A percentile compares a stretch with the other conserved stretches of the same genome.
These are phyloP conservation scores for Didymella sp. DNA, from an alignment of 2,329 filamentous ascomycete genomes.

Conservation along the genomic window DNA sequence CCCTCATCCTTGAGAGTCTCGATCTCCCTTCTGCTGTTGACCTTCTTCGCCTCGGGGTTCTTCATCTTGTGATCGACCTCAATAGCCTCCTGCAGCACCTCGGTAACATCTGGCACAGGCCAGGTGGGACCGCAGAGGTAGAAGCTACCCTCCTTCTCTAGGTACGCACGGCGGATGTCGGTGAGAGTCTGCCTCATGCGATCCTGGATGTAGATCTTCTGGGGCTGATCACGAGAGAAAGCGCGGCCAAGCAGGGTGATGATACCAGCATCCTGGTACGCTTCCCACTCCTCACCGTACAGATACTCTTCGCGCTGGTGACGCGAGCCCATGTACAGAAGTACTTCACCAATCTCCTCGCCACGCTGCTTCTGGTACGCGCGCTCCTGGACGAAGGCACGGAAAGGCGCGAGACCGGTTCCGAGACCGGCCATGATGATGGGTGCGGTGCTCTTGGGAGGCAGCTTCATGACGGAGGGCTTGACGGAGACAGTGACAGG, in stretches of 20 bases:
- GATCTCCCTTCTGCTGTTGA: slow-evolving; percentile 88
- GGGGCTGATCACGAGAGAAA: slow-evolving; percentile 93
- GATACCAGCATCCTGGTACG: slow-evolving; percentile 92
- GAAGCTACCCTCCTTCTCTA: slow-evolving; percentile 87
- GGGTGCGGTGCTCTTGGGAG: slow-evolving; percentile 81
- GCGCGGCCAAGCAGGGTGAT: slow-evolving; percentile 92
- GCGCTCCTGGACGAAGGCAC: slow-evolving; percentile 96
- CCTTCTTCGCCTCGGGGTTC: slow-evolving; percentile 68
- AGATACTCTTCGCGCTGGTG: slow-evolving; percentile 99
- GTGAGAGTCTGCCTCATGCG: slow-evolving; percentile 88
- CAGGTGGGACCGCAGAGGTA: slow-evolving; percentile 98
- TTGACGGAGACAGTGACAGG: slow-evolving; percentile 93
- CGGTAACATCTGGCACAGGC: slow-evolving; percentile 96
- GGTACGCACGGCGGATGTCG: slow-evolving; percentile 85
- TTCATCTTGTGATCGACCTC: slow-evolving; percentile 71
- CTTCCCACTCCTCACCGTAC: slow-evolving; percentile 99
- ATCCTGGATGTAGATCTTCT: slow-evolving; percentile 99
- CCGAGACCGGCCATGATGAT: slow-evolving; percentile 99
- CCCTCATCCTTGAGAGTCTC: slow-evolving; percentile 95
- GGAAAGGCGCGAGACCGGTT: slow-evolving; percentile 97
- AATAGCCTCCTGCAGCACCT: slow-evolving; percentile 92
- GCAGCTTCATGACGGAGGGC: slow-evolving; percentile 99
- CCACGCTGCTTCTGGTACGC: slow-evolving; percentile 98
- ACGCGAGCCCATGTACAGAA: slow-evolving; percentile 95
- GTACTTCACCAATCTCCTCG: slow-evolving; percentile 89